phyloP scores from a whole-genome alignment of 768 basidiomycete species.

The Dendrothele bispora region DNA sequence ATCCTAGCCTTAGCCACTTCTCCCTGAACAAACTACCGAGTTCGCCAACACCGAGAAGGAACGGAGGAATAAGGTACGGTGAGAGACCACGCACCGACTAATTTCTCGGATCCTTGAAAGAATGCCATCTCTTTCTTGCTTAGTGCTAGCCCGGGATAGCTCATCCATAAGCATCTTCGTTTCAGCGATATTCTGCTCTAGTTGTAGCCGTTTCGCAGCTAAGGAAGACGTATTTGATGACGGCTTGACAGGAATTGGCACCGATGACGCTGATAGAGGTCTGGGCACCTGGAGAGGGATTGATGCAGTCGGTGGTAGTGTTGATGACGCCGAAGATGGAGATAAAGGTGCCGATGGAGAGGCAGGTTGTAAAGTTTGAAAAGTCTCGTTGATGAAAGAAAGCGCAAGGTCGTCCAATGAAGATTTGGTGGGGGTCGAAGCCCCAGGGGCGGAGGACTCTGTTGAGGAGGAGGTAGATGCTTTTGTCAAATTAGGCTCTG shows the following conservation, averaged over 20 bases:
- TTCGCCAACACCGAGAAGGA: constrained; percentile 2
- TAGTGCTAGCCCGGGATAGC: constrained; percentile 44
- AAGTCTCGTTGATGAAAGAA: constrained; percentile 58
- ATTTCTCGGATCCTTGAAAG: constrained; percentile 47
- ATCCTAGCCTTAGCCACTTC: constrained; percentile 6
- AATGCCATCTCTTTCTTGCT: constrained; percentile 50
- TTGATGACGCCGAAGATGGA: constrained; percentile 2
- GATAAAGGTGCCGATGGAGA: constrained; percentile 11
- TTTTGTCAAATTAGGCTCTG: too few relatives aligned
- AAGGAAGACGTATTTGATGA: constrained; percentile 19
- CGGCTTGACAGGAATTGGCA: too few relatives aligned
- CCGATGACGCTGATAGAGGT: too few relatives aligned
- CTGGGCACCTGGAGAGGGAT: too few relatives aligned
- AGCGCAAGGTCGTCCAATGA: constrained; percentile 56
- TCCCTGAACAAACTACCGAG: constrained; percentile 6
- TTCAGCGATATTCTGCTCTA: constrained; percentile 53
- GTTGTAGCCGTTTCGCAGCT: constrained; percentile 45
- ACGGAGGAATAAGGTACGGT: neutral
- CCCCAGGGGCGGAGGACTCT: neutral
- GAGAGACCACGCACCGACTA: constrained; percentile 48
- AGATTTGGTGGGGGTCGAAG: constrained; percentile 11
- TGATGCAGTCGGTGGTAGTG: constrained; percentile 5
- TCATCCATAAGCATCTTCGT: constrained; percentile 51
- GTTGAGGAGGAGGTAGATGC: neutral
- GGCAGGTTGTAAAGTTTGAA: constrained; percentile 41